Evolutionary conservation across 768 basidiomycete species (phyloP), one percentile per base, ranked within the genome.

Genomic region (Suillus plorans): DNA sequence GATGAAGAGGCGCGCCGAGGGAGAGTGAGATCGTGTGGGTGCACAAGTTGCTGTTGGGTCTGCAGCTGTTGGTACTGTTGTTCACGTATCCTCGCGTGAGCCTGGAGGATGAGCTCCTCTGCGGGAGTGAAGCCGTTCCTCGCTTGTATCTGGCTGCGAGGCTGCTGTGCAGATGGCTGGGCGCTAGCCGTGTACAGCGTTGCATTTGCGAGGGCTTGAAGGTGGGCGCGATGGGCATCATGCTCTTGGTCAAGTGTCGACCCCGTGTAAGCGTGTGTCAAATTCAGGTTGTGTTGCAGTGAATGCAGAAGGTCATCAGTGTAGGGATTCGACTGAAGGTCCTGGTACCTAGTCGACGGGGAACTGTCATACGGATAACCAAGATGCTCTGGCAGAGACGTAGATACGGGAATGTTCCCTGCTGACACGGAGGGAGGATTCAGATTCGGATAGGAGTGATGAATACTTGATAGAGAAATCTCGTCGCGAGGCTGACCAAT

Each of bases 61-160:
- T 69, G 68, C 12, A 68, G 36, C 36, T 70, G 74, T 41, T 74
- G 70, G 28, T 52, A 69, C 65, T 66, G 68, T 31, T 63, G 62
- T 22, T 63, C 57, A 22, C 60, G 63, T 63, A 52, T 44, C 63
- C 68, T 63, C 41, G 74, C 82, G 78, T 74, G 87, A 66, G 75
- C 86, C 63, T 82, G 87, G 71, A 91, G 82, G 59, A 91, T 85
- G 66, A 85, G 83, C 73, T 89, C 85, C 71, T 91, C 90, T 0
- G 89, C 80, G 2, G 88, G 80, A 0, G 90, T 91, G 67, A 86
- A 91, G 2, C 89, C 89, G 1, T 84, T 80, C 37, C 77, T 75
- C 7, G 81, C 78, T 47, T 80, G 80, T 18, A 73, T 57, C 52
- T 78, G 75, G 9, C 69, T 67, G 16, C 74, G 74, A 62, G 68